Base-by-base conservation (phyloP, 2,329 filamentous ascomycete genomes). In the Neofusicoccum laricinum region DNA sequence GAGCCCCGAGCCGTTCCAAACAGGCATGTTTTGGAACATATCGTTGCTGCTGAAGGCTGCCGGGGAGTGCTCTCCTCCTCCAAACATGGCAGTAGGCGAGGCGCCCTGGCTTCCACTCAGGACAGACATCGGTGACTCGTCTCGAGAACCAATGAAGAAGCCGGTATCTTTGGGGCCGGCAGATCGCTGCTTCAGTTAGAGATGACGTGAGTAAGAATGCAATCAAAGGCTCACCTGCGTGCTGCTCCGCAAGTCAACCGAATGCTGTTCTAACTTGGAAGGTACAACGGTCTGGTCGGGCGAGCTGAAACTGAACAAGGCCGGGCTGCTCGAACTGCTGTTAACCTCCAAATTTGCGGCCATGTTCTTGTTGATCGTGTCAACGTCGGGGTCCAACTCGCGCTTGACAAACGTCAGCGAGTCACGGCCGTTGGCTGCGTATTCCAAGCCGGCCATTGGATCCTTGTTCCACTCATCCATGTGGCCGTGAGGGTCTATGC, bases 271-370 rank as follows among this genome's bases (percentile, higher is more conserved):
- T 48, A 58, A 46, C 5, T 49, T 61, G 5, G 62, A 38, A 2
- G 61, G 61, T 5, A 36, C 63, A 30, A 64, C 36, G 3, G 57
- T 61, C 36, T 41, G 49, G 6, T 53, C 48, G 46, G 61, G 61
- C 17, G 63, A 50, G 34, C 45, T 38, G 30, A 53, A 63, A 6
- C 11, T 63, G 61, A 63, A 63, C 30, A 48, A 70, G 15, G 57
- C 63, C 5, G 86, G 85, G 66, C 85, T 89, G 68, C 82, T 86
- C 1, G 84, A 82, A 8, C 83, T 82, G 68, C 84, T 86, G 15
- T 84, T 82, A 70, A 88, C 36, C 8, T 45, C 83, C 68, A 87
- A 86, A 53, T 80, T 76, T 50, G 78, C 76, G 61, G 82, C 78
- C 78, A 84, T 81, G 59, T 79, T 79, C 68, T 78, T 78, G 65